Evolutionary conservation across 805 yeast genomes (phyloP), one percentile per base, ranked within the genome.

Genomic region (Torulaspora indica): DNA sequence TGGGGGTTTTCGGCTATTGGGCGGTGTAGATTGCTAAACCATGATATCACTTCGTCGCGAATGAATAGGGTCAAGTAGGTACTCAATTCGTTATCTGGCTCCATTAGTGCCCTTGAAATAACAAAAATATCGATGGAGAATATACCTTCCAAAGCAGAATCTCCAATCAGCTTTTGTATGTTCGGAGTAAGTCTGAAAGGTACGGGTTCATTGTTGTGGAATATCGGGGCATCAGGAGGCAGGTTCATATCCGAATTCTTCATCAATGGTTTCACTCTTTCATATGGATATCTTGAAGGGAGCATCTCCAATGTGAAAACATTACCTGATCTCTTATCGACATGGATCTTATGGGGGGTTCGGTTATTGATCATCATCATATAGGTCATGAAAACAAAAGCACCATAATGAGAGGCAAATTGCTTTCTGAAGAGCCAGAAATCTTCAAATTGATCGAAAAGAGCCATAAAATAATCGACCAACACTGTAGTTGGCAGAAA

Each of bases 141-240:
- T 13, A 95, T 74, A 39, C 98, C 98, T 65, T 93, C 98, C 56
- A 89, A 69, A 4, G 89, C 87, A n/a, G 90, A 80, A 47, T 90
- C 95, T 38, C 98, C 98, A 70, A 93, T 88, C 59, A 93, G 73
- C 52, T 83, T 82, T 64, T 93, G 99, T 44, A 95, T 78, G 61
- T 95, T 93, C 15, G 99, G 98, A 5, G 98, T 91, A 58, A 93
- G 74, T 60, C 99, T 76, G 75, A 93, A 93, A 35, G 98, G 98
- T 39, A 93, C 97, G 51, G 89, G 79, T 61, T 93, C 99, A 12
- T 89, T 79, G 53, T 90, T 88, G 61, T 83, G 83, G 73, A 91
- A 90, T 20, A 91, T 73, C 20, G 99, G 99, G 0, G 81, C 72
- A 52, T 70, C 74, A 10, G 67, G 52, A 5, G 68, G 69, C 24